Conservation (phyloP, 768 basidiomycete species). For the Baorangia bicolor region DNA sequence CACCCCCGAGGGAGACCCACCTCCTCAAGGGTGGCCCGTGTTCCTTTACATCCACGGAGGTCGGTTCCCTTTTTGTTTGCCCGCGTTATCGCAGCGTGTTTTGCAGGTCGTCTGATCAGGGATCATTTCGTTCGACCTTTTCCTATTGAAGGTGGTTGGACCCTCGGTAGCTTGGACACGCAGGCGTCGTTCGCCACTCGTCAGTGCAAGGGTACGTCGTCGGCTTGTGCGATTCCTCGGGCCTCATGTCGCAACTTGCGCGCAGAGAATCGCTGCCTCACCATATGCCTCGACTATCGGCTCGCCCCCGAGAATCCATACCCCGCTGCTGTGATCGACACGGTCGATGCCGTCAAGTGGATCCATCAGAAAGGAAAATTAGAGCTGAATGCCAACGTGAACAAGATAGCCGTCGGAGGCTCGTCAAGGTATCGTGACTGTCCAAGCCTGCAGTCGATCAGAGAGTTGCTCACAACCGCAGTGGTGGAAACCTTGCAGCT, state of each 20-base stretch:
- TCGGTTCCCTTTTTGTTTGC: slow-evolving; percentile 20
- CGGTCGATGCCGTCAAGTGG: slow-evolving; percentile 66
- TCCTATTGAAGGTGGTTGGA: slow-evolving; percentile 69
- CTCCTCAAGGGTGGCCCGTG: slow-evolving; percentile 62
- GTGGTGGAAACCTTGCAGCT: slow-evolving; percentile 71
- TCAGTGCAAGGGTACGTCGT: slow-evolving; percentile 21
- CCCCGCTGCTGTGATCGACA: slow-evolving; percentile 70
- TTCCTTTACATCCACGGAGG: slow-evolving; percentile 76
- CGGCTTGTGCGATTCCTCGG: too few relatives aligned
- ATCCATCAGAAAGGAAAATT: slow-evolving; percentile 46
- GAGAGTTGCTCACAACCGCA: slow-evolving; percentile 24
- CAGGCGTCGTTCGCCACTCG: slow-evolving; percentile 54
- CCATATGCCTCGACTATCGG: slow-evolving; percentile 68
- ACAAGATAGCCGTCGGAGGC: slow-evolving; percentile 66
- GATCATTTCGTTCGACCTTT: background rate
- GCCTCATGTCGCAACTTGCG: background rate
- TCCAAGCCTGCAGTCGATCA: background rate
- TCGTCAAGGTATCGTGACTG: slow-evolving; percentile 53
- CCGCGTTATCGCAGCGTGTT: background rate
- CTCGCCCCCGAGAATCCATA: slow-evolving; percentile 71
- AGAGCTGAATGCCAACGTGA: slow-evolving; percentile 47
- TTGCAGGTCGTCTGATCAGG: background rate
- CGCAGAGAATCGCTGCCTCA: slow-evolving; percentile 59
- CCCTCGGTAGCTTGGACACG: slow-evolving; percentile 58
- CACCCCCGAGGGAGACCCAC: slow-evolving; percentile 52